Base-by-base conservation (phyloP, 176 grass and related monocot species). In the Paspalum vaginatum region DNA sequence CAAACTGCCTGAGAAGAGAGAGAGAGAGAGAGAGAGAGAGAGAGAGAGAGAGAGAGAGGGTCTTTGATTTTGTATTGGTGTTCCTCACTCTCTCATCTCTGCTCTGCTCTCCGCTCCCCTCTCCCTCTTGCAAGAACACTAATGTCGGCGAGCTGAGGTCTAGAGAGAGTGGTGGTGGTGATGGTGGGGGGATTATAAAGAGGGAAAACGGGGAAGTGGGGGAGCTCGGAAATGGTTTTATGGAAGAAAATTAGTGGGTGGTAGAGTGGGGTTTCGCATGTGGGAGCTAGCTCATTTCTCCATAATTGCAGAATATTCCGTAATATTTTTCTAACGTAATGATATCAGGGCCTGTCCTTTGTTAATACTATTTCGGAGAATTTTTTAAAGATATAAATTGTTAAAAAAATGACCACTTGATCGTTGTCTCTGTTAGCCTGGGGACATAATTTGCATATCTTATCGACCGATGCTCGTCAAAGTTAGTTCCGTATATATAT, bases 111-210 rank as follows among this genome's bases (percentile, higher is more conserved):
- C 15, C 42, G 72, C 40, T 68, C 46, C 56, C 5, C 63, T 22
- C 63, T 24, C 38, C 40, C 49, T 18, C 17, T 58, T 18, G 63
- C 7, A 68, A 70, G 64, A 70, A 9, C 40, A 64, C 79, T 37
- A 77, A 48, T 69, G 42, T 25, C 9, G 55, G 76, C 69, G 61
- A 37, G 61, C 53, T 24, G 62, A 68, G 21, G 77, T 18, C 18
- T 50, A 69, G 79, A 14, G 85, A 37, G 13, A 16, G 46, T 21
- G 57, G 45, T 80, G 76, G 76, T 70, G 63, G 47, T 50, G 66
- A 48, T 79, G 81, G 62, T 69, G 64, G 44, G 21, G 69, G 46
- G 20, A 46, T 42, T 89, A 85, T 70, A 81, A 85, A 81, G 83
- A 47, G 55, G 24, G 1, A 46, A 56, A 65, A 65, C 46, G 17